Conservation (phyloP, 768 basidiomycete genomes). For the Boletus speciosus region DNA sequence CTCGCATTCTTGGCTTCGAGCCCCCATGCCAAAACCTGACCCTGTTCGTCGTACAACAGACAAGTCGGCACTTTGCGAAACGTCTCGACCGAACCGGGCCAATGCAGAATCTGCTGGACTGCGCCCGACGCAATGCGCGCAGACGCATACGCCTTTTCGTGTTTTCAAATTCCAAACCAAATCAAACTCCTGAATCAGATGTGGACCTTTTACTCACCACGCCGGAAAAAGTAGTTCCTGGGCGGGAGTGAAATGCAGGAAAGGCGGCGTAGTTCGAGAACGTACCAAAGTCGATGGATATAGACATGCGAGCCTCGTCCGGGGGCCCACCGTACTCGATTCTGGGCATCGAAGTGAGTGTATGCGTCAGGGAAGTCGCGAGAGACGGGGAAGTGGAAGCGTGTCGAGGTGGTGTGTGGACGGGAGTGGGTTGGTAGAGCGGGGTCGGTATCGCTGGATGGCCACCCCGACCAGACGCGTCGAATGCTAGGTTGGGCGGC, state of each 20-base stretch:
- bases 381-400: constrained; percentile 24
- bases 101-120: constrained; percentile 80
- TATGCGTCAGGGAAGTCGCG: neutral
- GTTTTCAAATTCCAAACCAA: constrained; percentile 3
- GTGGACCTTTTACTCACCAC: constrained; percentile 52
- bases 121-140: constrained; percentile 76
- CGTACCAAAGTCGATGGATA: constrained; percentile 81
- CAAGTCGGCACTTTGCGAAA: constrained; percentile 88
- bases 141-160: constrained; percentile 73
- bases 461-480: neutral
- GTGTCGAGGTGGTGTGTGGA: constrained; percentile 20
- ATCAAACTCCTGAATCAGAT: neutral
- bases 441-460: constrained; percentile 6
- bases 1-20: constrained; percentile 82
- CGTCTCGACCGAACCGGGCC: constrained; percentile 84
- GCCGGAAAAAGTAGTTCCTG: constrained; percentile 86
- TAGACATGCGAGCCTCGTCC: constrained; percentile 77
- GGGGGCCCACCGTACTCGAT: constrained; percentile 22
- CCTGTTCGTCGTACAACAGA: constrained; percentile 72
- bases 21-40: constrained; percentile 79
- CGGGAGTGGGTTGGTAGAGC: constrained; percentile 29
- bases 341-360: constrained; percentile 8
- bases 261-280: neutral
- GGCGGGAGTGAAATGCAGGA: neutral
- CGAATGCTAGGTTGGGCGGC: neutral